Base-by-base conservation (phyloP, 2,329 filamentous ascomycete genomes). In the Ophiostoma populinum region DNA sequence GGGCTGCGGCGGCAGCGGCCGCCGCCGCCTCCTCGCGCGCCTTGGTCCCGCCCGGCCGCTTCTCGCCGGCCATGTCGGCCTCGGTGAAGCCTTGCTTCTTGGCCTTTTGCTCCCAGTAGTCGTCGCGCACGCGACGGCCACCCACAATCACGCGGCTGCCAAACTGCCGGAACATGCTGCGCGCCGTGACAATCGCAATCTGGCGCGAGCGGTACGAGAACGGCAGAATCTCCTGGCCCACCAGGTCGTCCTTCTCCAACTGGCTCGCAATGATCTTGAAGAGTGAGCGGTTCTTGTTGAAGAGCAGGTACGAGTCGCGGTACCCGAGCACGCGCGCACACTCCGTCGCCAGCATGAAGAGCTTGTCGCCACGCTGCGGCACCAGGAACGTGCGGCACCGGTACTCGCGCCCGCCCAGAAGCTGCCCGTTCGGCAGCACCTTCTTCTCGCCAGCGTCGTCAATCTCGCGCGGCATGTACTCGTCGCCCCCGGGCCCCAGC, bases 81-180 rank as follows among this genome's bases (percentile, higher is more conserved):
- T 98, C 90, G 1, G 90, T 98, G 52, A 98, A 98, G 9, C 90
- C 90, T 56, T 98, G 90, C 57, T 95, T 98, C 32, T 80, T 70
- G 7, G 90, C 90, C 57, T 95, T 95, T 50, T 78, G 81, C 56
- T 95, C 90, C 90, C 90, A 98, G 57, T 98, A 98, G 53, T 98
- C 90, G 56, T 98, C 90, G 33, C 90, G 77, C 27, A 98, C 90
- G 39, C 90, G 69, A 42, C 87, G 71, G 22, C 90, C 90, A 49
- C 86, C 81, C 24, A 80, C 74, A 43, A 98, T 90, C 35, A 98
- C 79, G 43, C 90, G 72, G 55, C 86, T 94, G 32, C 90, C 90
- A 55, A 98, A 98, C 54, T 98, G 90, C 28, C 90, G 76, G 56
- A 95, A 98, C 90, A 98, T 98, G 47, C 87, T 95, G 44, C 83